These are phyloP conservation scores for Hygrophila difformis DNA, from an alignment of 257 asterid species.

Conservation along the genomic window DNA sequence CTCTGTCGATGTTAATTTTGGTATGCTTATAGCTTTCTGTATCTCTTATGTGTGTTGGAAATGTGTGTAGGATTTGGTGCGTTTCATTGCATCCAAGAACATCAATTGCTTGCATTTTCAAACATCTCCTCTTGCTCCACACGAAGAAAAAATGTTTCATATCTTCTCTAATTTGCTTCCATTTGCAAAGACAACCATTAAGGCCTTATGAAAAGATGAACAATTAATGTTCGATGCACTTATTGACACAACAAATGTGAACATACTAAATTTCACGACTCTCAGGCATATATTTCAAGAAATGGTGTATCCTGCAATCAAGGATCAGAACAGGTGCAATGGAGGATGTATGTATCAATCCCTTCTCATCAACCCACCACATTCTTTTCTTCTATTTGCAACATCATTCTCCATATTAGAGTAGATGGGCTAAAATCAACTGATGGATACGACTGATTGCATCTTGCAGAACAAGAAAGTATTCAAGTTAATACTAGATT, in stretches of 20 bases:
- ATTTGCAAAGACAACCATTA: not conserved
- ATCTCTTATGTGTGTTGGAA: not conserved
- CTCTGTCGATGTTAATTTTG: constrained; percentile 62
- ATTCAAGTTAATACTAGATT: constrained; percentile 58
- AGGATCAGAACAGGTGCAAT: constrained; percentile 65
- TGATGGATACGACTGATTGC: constrained; percentile 1
- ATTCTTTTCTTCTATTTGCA: constrained; percentile 1
- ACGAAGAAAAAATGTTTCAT: not conserved
- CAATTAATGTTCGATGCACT: too few relatives aligned
- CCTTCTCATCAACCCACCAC: too few relatives aligned
- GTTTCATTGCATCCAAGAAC: constrained; percentile 1
- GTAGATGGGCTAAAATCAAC: not conserved
- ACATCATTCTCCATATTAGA: not conserved
- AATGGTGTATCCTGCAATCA: constrained; percentile 90
- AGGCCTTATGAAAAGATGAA: not conserved
- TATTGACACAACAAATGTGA: not conserved
- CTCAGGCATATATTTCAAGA: constrained; percentile 79
- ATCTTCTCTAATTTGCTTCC: too few relatives aligned
- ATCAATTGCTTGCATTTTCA: not conserved
- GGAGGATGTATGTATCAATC: constrained; percentile 46
- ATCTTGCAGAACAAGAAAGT: constrained; percentile 70
- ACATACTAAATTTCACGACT: constrained; percentile 5
- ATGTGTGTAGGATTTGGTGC: constrained; percentile 2
- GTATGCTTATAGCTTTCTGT: constrained; percentile 31
- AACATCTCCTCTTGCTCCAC: not conserved